These are phyloP conservation scores for Grammothele lineata DNA, from an alignment of 768 basidiomycete genomes.

Conservation along the genomic window DNA sequence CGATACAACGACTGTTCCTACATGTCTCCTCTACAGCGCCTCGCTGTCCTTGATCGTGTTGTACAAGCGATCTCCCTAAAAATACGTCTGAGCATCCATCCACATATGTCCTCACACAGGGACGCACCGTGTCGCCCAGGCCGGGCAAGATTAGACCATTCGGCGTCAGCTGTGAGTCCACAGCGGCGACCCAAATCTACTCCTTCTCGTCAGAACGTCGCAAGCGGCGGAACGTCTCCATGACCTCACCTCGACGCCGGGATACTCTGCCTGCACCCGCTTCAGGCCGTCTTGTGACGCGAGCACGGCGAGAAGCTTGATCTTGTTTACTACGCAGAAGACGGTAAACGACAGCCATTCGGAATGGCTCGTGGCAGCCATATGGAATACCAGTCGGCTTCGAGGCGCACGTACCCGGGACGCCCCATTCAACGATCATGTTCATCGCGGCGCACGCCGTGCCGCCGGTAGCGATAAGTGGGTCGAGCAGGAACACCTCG, in stretches of 20 bases:
- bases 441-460: conserved; percentile 83
- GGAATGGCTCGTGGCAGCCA: too few species aligned
- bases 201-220: not conserved
- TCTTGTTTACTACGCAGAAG: conserved; percentile 45
- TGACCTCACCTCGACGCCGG: conserved; percentile 68
- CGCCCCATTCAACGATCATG: conserved; percentile 86
- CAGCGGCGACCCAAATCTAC: conserved; percentile 89
- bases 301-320: conserved; percentile 81
- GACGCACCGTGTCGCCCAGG: conserved; percentile 81
- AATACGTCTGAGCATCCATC: not conserved
- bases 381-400: too few species aligned
- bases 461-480: conserved; percentile 90
- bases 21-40: not conserved
- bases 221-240: not conserved
- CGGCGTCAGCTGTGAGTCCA: conserved; percentile 66
- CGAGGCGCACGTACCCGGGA: conserved; percentile 49
- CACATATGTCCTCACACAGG: not conserved
- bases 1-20: too few species aligned
- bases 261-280: conserved; percentile 61
- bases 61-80: conserved; percentile 81
- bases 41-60: conserved; percentile 47
- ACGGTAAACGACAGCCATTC: too few species aligned
- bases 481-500: conserved; percentile 84
- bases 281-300: conserved; percentile 72
- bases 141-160: conserved; percentile 88